These are phyloP conservation scores for Jatropha podagrica DNA, from an alignment of 441 rosid genomes.

Conservation along the genomic window DNA sequence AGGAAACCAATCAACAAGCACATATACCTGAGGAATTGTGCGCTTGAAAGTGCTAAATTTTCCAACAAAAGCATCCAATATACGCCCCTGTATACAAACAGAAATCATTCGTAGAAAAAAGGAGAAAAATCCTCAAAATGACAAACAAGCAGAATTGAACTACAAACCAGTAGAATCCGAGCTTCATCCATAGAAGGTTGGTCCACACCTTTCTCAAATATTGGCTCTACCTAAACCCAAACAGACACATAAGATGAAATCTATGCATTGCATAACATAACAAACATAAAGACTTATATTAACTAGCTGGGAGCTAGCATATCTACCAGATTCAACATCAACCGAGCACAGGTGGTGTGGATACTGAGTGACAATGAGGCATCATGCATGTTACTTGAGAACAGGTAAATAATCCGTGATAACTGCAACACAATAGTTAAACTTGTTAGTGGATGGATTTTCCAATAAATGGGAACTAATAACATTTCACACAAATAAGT, in stretches of 20 bases:
- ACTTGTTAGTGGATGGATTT: constrained; percentile 15
- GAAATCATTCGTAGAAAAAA: constrained; percentile 21
- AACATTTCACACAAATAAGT: neutral
- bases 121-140: constrained; percentile 10
- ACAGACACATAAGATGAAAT: constrained; percentile 19
- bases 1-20: constrained; percentile 20
- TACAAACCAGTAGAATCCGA: constrained; percentile 72
- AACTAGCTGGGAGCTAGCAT: constrained; percentile 18
- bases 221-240: constrained; percentile 87
- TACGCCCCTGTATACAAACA: constrained; percentile 63
- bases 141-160: constrained; percentile 16
- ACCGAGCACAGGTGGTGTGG: constrained; percentile 94
- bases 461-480: neutral
- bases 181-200: constrained; percentile 96
- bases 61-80: constrained; percentile 99
- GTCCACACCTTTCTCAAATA: constrained; percentile 94
- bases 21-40: constrained; percentile 91
- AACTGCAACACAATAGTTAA: constrained; percentile 56
- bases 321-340: constrained; percentile 95
- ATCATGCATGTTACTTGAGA: constrained; percentile 98
- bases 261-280: constrained; percentile 23
- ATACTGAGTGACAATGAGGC: constrained; percentile 89
- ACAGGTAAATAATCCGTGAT: constrained; percentile 91
- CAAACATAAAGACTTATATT: constrained; percentile 14
- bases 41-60: constrained; percentile 95